Percentiles rank a stretch among this genome's conserved stretches.
phyloP scores from a whole-genome alignment of 345 rosid genomes.

The Eucalyptus urophylla region DNA sequence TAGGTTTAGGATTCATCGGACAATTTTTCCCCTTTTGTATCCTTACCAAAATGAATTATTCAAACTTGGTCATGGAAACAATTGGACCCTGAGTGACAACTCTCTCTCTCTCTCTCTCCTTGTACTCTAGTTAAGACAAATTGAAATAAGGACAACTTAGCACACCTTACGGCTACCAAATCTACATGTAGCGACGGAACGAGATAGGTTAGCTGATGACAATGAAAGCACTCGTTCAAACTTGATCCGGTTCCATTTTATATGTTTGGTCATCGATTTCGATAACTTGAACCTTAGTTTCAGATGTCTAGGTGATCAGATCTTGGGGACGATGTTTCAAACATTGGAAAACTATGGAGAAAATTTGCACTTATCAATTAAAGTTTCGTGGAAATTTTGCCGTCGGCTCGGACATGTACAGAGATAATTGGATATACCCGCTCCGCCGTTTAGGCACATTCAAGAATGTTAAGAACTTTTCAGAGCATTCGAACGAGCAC shows the following conservation, averaged over 20 bases:
- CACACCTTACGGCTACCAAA: background rate
- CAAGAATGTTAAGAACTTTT: background rate
- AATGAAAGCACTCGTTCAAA: background rate
- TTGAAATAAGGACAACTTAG: background rate
- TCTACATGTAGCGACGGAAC: background rate
- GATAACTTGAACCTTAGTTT: background rate
- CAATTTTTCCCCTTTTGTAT: background rate
- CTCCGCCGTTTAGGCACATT: background rate
- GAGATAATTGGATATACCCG: background rate
- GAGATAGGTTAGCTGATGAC: background rate
- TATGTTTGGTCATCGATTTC: background rate
- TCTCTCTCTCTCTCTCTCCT: background rate
- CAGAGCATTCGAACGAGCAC: background rate
- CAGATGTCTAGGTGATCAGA: background rate
- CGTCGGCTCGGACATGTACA: background rate
- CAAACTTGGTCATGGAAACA: background rate
- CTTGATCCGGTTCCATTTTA: background rate
- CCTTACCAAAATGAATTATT: background rate
- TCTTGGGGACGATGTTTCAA: background rate
- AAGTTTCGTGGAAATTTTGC: background rate
- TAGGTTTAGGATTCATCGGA: background rate
- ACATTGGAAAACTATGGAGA: background rate
- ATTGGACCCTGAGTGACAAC: background rate
- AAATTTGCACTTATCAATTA: background rate
- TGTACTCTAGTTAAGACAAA: background rate